Conservation (phyloP, 768 basidiomycete species). For the Boletales sp. region DNA sequence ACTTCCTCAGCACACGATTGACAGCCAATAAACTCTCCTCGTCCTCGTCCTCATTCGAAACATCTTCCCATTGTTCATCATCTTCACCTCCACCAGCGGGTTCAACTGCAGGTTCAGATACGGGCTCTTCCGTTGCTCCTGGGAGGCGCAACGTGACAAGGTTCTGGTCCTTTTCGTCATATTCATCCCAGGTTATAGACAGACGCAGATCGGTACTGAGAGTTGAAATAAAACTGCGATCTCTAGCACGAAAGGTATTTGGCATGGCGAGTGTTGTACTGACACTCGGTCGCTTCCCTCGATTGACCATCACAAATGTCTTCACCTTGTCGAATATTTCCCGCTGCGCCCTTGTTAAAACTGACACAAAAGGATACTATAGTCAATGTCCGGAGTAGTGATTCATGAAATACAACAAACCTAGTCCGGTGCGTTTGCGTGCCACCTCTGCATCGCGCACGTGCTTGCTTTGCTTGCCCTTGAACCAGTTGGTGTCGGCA, state of each 20-base stretch:
- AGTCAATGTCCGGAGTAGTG: not conserved
- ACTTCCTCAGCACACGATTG: constrained; percentile 82
- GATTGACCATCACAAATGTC: constrained; percentile 58
- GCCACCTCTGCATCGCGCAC: constrained; percentile 61
- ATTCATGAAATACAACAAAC: constrained; percentile 38
- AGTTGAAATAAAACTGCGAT: constrained; percentile 73
- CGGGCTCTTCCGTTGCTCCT: constrained; percentile 35
- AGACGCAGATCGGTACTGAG: constrained; percentile 79
- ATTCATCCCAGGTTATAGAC: constrained; percentile 88
- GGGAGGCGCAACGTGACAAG: constrained; percentile 69
- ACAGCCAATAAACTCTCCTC: constrained; percentile 73
- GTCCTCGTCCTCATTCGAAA: constrained; percentile 60
- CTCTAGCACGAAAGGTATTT: constrained; percentile 77
- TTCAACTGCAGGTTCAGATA: constrained; percentile 31
- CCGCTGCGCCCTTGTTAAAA: constrained; percentile 71
- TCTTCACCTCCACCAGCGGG: constrained; percentile 42
- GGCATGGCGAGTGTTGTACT: constrained; percentile 57
- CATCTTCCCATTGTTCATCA: constrained; percentile 46
- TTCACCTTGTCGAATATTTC: constrained; percentile 78
- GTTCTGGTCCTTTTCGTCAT: constrained; percentile 77
- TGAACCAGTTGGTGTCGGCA: constrained; percentile 88
- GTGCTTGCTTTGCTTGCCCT: constrained; percentile 84
- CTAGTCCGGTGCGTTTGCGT: constrained; percentile 55
- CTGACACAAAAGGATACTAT: constrained; percentile 29
- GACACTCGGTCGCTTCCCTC: constrained; percentile 27